phyloP scores from a whole-genome alignment of 805 yeast genomes.

The Saccharomycopsis fermentans region DNA sequence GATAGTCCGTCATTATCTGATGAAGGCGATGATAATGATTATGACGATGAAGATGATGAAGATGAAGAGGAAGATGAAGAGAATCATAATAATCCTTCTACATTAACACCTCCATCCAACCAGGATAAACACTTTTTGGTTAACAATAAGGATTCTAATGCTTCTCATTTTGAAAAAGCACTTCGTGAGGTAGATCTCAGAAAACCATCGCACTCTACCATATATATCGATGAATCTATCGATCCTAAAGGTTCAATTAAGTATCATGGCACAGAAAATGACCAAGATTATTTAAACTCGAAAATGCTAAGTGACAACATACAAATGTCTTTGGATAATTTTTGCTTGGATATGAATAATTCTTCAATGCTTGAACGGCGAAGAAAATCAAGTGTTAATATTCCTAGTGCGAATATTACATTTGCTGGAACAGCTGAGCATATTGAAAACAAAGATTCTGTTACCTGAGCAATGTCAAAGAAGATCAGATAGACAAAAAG shows the following conservation, averaged over 20 bases:
- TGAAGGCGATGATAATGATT: slow-evolving; percentile 7
- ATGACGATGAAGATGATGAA: slow-evolving; percentile 11
- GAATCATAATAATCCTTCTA: not conserved
- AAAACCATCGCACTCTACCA: not conserved
- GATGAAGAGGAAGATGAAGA: slow-evolving; percentile 8
- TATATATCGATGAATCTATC: not conserved
- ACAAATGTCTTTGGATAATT: slow-evolving; percentile 1
- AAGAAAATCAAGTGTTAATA: slow-evolving; percentile 4
- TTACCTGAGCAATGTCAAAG: not conserved
- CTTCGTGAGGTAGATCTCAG: no score
- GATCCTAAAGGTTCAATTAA: not conserved
- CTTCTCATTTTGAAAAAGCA: not conserved
- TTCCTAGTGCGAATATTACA: not conserved
- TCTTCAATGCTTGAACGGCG: slow-evolving; percentile 16
- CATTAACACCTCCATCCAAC: not conserved
- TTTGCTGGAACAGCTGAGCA: not conserved
- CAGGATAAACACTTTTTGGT: not conserved
- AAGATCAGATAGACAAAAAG: not conserved
- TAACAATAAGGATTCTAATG: not conserved
- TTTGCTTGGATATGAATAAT: slow-evolving; percentile 14
- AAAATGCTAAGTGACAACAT: not conserved
- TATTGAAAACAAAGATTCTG: not conserved
- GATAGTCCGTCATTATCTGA: not conserved
- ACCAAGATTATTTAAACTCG: not conserved
- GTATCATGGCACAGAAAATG: not conserved